Percentiles rank a stretch among this genome's conserved stretches.
Conservation (phyloP, 768 basidiomycete genomes). For the Kwoniella europaea region DNA sequence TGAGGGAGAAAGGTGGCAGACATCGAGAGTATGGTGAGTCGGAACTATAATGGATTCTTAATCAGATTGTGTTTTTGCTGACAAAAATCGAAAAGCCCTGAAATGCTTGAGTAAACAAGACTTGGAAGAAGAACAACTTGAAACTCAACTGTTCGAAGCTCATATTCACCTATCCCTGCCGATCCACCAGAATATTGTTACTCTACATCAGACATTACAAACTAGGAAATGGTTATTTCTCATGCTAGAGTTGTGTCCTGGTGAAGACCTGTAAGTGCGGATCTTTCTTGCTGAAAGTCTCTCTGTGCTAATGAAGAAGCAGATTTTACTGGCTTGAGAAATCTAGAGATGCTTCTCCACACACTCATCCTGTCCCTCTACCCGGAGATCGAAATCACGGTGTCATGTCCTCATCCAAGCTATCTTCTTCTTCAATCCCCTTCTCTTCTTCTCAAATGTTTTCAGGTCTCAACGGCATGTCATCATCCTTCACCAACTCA, state of each 20-base stretch:
- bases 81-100: conserved; percentile 69
- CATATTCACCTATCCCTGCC: conserved; percentile 92
- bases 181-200: conserved; percentile 90
- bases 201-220: conserved; percentile 88
- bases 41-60: background rate
- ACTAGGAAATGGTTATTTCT: conserved; percentile 89
- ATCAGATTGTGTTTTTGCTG: background rate
- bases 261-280: conserved; percentile 73
- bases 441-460: conserved; percentile 55
- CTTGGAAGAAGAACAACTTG: conserved; percentile 83
- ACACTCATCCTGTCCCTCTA: conserved; percentile 36
- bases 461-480: conserved; percentile 34
- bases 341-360: conserved; percentile 69
- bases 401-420: conserved; percentile 55
- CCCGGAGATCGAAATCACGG: conserved; percentile 38
- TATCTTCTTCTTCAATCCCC: conserved; percentile 55
- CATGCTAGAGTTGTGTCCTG: conserved; percentile 92
- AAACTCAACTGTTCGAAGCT: conserved; percentile 90
- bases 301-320: background rate
- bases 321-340: conserved; percentile 95
- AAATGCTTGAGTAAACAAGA: conserved; percentile 95
- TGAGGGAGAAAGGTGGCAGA: conserved; percentile 59
- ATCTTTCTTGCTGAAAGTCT: background rate
- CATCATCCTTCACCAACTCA: conserved; percentile 46
- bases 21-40: conserved; percentile 57